Evolutionary conservation across 2,329 filamentous ascomycete species (phyloP).

Genomic region (Dothideomycetes sp.): DNA sequence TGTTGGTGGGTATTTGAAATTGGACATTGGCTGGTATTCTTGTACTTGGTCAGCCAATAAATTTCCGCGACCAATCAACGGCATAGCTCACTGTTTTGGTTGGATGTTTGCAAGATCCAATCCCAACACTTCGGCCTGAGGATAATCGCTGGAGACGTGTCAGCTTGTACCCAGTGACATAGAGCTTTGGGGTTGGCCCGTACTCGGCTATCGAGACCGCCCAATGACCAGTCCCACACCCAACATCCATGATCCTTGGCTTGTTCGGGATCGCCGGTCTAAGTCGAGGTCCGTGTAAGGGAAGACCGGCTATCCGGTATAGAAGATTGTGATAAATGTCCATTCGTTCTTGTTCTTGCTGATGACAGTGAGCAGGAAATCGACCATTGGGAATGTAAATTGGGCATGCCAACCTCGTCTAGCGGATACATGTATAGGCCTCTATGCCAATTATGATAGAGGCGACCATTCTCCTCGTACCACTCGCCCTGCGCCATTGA

Average conservation of each 20-base stretch:
- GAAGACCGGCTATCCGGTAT: conserved; percentile 9
- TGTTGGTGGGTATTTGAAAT: conserved; percentile 60
- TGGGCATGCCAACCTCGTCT: conserved; percentile 10
- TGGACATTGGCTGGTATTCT: conserved; percentile 62
- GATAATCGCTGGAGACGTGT: conserved; percentile 31
- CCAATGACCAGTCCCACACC: conserved; percentile 88
- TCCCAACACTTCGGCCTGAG: conserved; percentile 46
- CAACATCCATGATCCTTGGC: conserved; percentile 52
- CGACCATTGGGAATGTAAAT: neutral
- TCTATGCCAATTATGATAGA: conserved; percentile 11
- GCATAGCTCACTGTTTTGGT: conserved; percentile 37
- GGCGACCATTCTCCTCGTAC: conserved; percentile 12
- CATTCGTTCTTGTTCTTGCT: conserved; percentile 11
- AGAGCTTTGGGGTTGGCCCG: conserved; percentile 21
- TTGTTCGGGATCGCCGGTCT: conserved; percentile 13
- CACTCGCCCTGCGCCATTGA: conserved; percentile 3
- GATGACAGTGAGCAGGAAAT: neutral
- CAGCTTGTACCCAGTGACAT: neutral
- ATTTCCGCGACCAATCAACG: neutral
- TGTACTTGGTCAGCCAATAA: neutral
- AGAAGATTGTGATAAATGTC: conserved; percentile 11
- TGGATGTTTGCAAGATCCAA: conserved; percentile 53
- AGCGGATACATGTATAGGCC: conserved; percentile 12
- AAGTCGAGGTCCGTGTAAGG: conserved; percentile 7
- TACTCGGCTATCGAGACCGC: conserved; percentile 74